Percentiles rank a stretch among this genome's conserved stretches.
phyloP scores from a whole-genome alignment of 73 alveolate genomes.

The Paramecium pentaurelia region DNA sequence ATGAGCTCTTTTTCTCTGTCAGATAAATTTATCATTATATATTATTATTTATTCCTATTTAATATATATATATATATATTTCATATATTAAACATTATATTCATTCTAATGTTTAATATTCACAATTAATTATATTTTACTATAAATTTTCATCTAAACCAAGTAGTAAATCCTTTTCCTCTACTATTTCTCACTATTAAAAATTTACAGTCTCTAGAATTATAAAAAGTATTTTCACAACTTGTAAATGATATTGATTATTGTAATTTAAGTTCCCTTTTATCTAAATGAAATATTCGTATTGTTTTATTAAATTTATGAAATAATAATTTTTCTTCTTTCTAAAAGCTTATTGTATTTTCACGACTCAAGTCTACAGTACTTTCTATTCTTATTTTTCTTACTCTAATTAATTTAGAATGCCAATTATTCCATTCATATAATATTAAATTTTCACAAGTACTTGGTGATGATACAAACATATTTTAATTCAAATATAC shows the following conservation, averaged over 20 bases:
- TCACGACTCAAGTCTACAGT: background rate
- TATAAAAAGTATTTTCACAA: background rate
- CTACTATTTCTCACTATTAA: background rate
- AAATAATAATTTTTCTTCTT: background rate
- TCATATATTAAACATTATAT: background rate
- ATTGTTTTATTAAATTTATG: background rate
- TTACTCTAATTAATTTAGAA: background rate
- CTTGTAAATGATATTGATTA: background rate
- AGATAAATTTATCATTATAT: conserved; percentile 26
- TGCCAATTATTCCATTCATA: background rate
- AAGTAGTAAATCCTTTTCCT: background rate
- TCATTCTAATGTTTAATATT: background rate
- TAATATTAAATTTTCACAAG: background rate
- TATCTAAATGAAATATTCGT: background rate
- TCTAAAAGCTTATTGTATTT: background rate
- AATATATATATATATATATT: background rate
- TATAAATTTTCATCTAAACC: background rate
- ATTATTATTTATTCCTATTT: background rate
- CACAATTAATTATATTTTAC: background rate
- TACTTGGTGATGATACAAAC: background rate
- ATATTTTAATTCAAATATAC: background rate
- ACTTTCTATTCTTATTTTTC: background rate
- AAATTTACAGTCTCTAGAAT: background rate
- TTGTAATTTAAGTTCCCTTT: background rate
- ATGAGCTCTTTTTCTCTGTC: conserved; percentile 26